Evolutionary conservation across 768 basidiomycete genomes (phyloP), one percentile per base, ranked within the genome.

Genomic region (Leccinum boreale): DNA sequence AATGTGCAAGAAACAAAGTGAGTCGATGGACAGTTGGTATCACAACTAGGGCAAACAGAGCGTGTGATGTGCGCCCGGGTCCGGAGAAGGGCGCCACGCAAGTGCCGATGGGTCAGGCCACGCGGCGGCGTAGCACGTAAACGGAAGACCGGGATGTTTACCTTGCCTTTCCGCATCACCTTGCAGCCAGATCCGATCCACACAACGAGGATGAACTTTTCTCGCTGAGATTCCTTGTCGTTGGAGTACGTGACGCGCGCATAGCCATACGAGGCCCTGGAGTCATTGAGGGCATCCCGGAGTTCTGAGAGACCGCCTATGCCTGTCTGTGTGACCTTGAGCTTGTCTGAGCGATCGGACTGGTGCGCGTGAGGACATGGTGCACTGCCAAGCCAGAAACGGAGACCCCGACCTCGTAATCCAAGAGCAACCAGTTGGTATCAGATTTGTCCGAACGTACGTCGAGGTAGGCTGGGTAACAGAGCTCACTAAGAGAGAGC

Each of bases 141-240:
- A 52, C 42, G 50, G 31, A 51, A 65, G 58, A 44, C 28, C 33
- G 49, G 49, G 15, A 39, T 39, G 73, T 81, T 62, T 57, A 91
- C 90, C 85, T 93, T 95, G 45, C 88, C 94, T 76, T 87, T 89
- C 60, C 94, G 82, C 94, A 96, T 93, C 61, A 94, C 81, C 76
- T 92, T 94, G 75, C 92, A 90, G 44, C 76, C 73, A 19, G 82
- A 76, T 46, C 92, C 91, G 74, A 92, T 93, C 90, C 90, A 92
- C 47, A 84, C 80, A 70, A 92, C 79, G 67, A 92, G 81, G 63
- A 90, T 83, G 76, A 92, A 91, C 80, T 96, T 97, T 79, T 95
- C 90, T 58, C 94, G 84, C 70, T 77, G 82, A 45, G 86, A 88
- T 74, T 94, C 89, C 72, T 87, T 89, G 78, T 94, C 91, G 70